These are phyloP conservation scores for Quercus tomentella DNA, from an alignment of 331 rosid species.

Conservation along the genomic window DNA sequence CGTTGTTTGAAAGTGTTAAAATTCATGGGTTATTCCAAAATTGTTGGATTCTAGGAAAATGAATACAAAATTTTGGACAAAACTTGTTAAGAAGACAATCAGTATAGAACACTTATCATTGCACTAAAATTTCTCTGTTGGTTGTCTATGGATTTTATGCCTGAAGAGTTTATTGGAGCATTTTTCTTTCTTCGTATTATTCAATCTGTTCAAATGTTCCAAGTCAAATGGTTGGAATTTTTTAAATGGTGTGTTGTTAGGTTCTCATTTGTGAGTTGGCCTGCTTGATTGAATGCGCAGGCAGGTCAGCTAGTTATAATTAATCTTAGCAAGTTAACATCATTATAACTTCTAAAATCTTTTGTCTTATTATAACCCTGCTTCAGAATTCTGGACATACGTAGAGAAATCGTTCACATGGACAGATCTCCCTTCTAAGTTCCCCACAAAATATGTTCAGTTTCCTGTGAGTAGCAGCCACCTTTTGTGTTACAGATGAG, in stretches of 20 bases:
- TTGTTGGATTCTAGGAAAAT: background rate
- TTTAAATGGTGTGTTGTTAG: background rate
- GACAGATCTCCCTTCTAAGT: conserved; percentile 96
- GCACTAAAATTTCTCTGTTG: background rate
- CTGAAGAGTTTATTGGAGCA: background rate
- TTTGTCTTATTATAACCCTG: conserved; percentile 19
- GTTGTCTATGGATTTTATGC: background rate
- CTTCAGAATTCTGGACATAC: conserved; percentile 85
- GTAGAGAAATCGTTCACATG: conserved; percentile 97
- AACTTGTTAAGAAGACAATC: background rate
- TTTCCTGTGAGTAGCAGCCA: conserved; percentile 68
- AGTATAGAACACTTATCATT: background rate
- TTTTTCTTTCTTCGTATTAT: background rate
- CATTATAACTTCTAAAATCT: background rate
- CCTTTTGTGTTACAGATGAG: conserved; percentile 5
- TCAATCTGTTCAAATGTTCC: background rate
- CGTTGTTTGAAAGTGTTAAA: background rate
- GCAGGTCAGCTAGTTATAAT: background rate
- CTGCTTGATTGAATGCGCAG: background rate
- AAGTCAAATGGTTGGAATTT: background rate
- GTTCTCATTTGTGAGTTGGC: background rate
- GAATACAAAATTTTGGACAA: background rate
- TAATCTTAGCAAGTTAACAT: background rate
- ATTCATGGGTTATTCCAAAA: background rate
- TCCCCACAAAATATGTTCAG: conserved; percentile 95